These are phyloP conservation scores for Backusella tarrabulga DNA, from an alignment of 192 early-diverging fungal genomes.

Conservation along the genomic window DNA sequence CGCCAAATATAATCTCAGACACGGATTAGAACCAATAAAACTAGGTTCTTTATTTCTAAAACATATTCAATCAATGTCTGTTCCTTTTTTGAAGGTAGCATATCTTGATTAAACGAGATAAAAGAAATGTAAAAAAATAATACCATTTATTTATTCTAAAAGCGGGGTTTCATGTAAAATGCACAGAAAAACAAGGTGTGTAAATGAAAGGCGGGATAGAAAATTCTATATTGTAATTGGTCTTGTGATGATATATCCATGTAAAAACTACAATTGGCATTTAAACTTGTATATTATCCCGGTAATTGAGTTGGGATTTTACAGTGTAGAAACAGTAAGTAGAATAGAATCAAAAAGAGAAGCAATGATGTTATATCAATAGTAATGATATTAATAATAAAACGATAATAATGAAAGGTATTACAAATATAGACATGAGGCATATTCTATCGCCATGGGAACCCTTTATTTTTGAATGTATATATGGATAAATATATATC, in stretches of 20 bases:
- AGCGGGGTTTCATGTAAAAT: not conserved
- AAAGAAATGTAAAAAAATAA: not conserved
- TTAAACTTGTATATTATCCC: not conserved
- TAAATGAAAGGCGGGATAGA: not conserved
- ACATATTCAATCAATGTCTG: not conserved
- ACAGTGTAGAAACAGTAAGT: not conserved
- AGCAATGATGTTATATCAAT: too few species aligned
- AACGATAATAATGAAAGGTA: too few species aligned
- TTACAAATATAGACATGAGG: not conserved
- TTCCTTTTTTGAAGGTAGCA: too few species aligned
- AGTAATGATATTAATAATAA: too few species aligned
- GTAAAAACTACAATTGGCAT: not conserved
- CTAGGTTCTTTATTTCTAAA: not conserved
- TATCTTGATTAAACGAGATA: too few species aligned
- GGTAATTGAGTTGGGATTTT: not conserved
- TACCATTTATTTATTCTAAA: not conserved
- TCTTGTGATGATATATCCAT: not conserved
- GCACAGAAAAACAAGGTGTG: not conserved
- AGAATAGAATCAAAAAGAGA: not conserved
- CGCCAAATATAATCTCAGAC: not conserved
- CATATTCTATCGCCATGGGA: not conserved
- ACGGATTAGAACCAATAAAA: not conserved
- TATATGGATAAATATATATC: not conserved
- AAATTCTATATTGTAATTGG: not conserved
- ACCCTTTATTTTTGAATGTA: not conserved